Base-by-base conservation (phyloP, 2,329 filamentous ascomycete genomes). In the Colletotrichum godetiae region DNA sequence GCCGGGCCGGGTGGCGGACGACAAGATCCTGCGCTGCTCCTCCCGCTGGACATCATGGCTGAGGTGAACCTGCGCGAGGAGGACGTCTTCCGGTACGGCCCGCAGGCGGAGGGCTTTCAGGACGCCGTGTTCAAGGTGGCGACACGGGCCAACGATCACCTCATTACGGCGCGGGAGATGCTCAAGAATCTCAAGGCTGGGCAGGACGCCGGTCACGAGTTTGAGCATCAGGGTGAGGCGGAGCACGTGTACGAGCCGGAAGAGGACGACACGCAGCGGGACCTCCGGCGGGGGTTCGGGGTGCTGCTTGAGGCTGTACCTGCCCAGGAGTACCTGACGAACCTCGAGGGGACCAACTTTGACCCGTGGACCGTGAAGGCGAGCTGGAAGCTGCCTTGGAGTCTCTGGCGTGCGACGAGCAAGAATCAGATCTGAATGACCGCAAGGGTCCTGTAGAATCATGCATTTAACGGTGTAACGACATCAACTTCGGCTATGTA, bases 111-210 rank as follows among this genome's bases (percentile, higher is more conserved):
- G 0, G 95, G 95, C 0, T 87, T 98, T 22, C 92, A 93, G 74
- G 96, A 99, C 82, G 96, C 95, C 4, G 91, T 98, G 0, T 99
- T 98, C 82, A 89, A 91, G 4, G 94, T 99, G 15, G 97, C 97
- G 0, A 99, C 97, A 0, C 90, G 96, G 49, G 97, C 97, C 7
- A 97, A 97, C 79, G 97, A 99, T 81, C 97, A 99, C 82, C 86
- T 99, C 42, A 97, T 98, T 77, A 98, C 96, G 0, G 96, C 94
- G 2, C 88, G 95, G 72, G 94, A 98, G 81, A 98, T 99, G 95
- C 83, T 98, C 73, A 92, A 91, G 79, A 94, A 94, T 78, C 84
- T 98, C 24, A 90, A 90, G 67, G 91, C 91, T 4, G 94, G 95
- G 1, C 84, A 93, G 77, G 92, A 91, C 61, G 90, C 94, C 0